phyloP scores from a whole-genome alignment of 495 filamentous ascomycete species.

The Xylaria castorea region DNA sequence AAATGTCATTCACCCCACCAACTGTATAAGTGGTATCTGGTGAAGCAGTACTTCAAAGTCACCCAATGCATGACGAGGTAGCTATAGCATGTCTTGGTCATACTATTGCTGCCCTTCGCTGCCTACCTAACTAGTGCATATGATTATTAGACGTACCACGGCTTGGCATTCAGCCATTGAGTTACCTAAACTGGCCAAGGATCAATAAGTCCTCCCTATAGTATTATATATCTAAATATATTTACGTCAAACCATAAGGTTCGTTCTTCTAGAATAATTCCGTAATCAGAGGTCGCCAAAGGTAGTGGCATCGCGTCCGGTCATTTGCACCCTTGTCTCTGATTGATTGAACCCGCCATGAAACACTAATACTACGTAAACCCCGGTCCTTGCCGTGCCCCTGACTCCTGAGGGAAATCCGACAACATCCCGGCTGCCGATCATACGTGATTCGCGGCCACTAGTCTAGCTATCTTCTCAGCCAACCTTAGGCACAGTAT shows the following conservation, averaged over 20 bases:
- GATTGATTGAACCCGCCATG: constrained; percentile 1
- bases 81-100: not conserved
- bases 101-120: not conserved
- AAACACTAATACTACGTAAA: constrained; percentile 28
- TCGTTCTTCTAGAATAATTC: constrained; percentile 14
- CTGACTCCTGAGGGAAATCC: constrained; percentile 30
- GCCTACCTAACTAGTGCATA: not conserved
- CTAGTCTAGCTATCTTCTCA: not conserved
- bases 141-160: not conserved
- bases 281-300: not conserved
- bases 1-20: not conserved
- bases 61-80: not conserved
- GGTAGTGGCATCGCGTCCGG: not conserved
- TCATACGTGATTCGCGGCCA: constrained; percentile 34
- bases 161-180: constrained; percentile 2
- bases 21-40: not conserved
- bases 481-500: not conserved
- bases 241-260: not conserved
- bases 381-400: constrained; percentile 24
- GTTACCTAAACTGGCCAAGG: not conserved
- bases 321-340: constrained; percentile 13
- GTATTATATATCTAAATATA: too few relatives aligned
- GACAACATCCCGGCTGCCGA: constrained; percentile 34
- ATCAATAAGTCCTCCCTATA: not conserved
- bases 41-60: not conserved